Base-by-base conservation (phyloP, 305 asterid species). In the Fraxinus angustifolia region DNA sequence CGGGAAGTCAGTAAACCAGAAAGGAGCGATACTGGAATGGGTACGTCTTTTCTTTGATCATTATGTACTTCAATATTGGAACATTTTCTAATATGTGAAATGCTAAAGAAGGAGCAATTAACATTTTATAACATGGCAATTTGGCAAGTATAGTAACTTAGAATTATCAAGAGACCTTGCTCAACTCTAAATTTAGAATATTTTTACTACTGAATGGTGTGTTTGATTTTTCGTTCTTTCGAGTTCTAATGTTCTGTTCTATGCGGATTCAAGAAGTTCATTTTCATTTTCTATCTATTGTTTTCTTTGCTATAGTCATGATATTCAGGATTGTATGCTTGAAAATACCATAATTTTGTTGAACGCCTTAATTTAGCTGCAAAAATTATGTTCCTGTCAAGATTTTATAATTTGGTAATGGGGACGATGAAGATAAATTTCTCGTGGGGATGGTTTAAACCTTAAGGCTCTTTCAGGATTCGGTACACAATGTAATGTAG, bases 1-100 rank as follows among this genome's bases (percentile, higher is more conserved):
- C 40, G 99, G 97, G 14, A 95, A 95, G 84, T 88, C 94, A 0
- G 90, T 83, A 33, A 91, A 90, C 87, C 98, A 88, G 84, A 96
- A 96, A 83, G 98, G 99, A 75, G 97, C 94, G 50, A 88, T 92
- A 88, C 96, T 96, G 2, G 97, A 94, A 87, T 91, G 97, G 99
- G 99, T 94, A 88, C 0, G 84, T 33, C 53, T 21, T 34, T 48
- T 53, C 7, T 34, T 33, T 19, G 4, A 75, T 60, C 73, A 31
- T 48, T 62, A 14, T 38, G 50, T 33, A 70, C 42, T 70, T 70
- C 0, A 4, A 4, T 11, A 31, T 68, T 68, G 75, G 40, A 68
- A 68, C 3, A 62, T 8, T 21, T 62, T 62, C n/a, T 62, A 62
- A 7, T 23, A 28, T 60, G 31, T 58, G 68, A 58, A 60, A 19